phyloP scores from a whole-genome alignment of 306 rosid genomes.

The Malus sieversii region DNA sequence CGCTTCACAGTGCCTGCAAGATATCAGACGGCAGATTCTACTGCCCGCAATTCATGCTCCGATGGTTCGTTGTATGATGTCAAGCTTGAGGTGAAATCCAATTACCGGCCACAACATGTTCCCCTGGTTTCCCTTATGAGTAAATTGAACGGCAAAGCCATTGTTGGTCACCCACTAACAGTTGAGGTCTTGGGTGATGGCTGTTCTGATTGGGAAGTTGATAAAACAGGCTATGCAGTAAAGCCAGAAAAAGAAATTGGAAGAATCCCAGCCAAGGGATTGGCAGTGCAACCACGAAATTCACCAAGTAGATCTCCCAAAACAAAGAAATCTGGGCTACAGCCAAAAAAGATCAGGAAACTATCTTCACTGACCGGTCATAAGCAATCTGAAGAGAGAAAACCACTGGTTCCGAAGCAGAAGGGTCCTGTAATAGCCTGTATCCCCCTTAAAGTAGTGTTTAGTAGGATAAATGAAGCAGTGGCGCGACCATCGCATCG shows the following conservation, averaged over 20 bases:
- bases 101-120: conserved; percentile 73
- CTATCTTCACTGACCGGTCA: conserved; percentile 72
- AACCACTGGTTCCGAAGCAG: conserved; percentile 47
- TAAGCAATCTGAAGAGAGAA: conserved; percentile 51
- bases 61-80: conserved; percentile 56
- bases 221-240: conserved; percentile 12
- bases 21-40: conserved; percentile 51
- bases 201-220: conserved; percentile 29
- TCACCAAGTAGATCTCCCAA: conserved; percentile 42
- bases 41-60: conserved; percentile 33
- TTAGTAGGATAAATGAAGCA: conserved; percentile 85
- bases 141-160: conserved; percentile 75
- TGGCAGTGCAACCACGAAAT: conserved; percentile 5
- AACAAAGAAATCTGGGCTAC: conserved; percentile 54
- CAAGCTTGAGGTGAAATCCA: conserved; percentile 66
- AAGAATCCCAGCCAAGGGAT: conserved; percentile 40
- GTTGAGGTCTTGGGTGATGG: conserved; percentile 66
- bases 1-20: conserved; percentile 63
- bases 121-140: conserved; percentile 93
- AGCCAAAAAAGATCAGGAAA: conserved; percentile 70
- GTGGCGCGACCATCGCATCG: conserved; percentile 52
- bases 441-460: conserved; percentile 73
- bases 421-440: conserved; percentile 75
- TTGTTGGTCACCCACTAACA: conserved; percentile 83
- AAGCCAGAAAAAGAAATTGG: conserved; percentile 25